Base-by-base conservation (phyloP, 2,329 filamentous ascomycete species). In the Fusarium torreyae region DNA sequence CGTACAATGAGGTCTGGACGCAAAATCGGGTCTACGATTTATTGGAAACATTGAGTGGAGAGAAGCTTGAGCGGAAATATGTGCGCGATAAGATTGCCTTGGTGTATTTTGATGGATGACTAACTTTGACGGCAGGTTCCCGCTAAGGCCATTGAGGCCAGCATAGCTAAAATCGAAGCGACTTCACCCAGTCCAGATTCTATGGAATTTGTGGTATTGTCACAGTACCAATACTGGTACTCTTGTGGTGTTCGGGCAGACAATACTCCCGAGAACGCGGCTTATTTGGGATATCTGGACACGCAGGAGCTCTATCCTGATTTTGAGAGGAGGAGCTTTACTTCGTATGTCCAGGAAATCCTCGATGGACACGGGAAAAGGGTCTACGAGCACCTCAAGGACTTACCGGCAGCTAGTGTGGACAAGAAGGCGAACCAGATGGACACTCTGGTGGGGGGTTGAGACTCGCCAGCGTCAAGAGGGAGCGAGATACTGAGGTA, bases 11-110 rank as follows among this genome's bases (percentile, higher is more conserved):
- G 43, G 74, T 84, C 2, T 68, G 78, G 46, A 81, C 79, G 1
- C 79, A 82, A 69, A 84, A 85, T 49, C 69, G 87, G 56, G 81
- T 87, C 10, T 82, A 80, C 52, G 74, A 77, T 5, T 50, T 83
- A 0, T 68, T 87, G 34, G 85, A 87, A 68, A 75, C 80, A 39
- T 58, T 84, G 24, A 81, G 77, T 43, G 85, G 84, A 11, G 86
- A 88, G 73, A 83, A 80, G 61, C 58, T 85, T 6, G 67, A 78
- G 22, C 46, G 51, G 11, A 51, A 52, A 28, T 42, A 51, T 24
- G 64, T 70, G 39, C 26, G 51, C 20, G 6, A 15, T 5, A 38
- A 38, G n/a, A n/a, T 14, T 3, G 8, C n/a, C 6, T 26, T 7
- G 2, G 7, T 4, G 6, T 4, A 24, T 24, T 24, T 24, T 51